These are phyloP conservation scores for Paecilomyces sp. DNA, from an alignment of 2,329 filamentous ascomycete species.

Conservation along the genomic window DNA sequence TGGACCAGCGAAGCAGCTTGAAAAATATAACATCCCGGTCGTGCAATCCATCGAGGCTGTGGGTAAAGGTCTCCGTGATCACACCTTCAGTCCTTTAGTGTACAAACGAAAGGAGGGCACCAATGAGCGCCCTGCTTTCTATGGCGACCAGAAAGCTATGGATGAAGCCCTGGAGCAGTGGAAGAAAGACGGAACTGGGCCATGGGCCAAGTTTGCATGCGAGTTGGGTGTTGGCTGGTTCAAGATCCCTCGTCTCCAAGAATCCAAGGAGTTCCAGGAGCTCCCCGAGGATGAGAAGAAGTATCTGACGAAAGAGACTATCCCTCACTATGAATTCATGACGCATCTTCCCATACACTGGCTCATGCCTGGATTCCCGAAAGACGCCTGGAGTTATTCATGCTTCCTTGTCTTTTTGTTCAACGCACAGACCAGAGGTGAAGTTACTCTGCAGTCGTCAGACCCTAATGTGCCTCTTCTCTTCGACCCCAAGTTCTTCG, in stretches of 20 bases:
- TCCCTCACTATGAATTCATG: conserved; percentile 53
- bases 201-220: conserved; percentile 24
- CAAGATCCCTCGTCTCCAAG: conserved; percentile 34
- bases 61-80: conserved; percentile 41
- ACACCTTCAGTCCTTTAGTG: conserved; percentile 23
- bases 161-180: conserved; percentile 43
- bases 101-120: conserved; percentile 35
- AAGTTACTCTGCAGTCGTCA: conserved; percentile 46
- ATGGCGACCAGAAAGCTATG: conserved; percentile 35
- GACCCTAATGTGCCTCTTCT: conserved; percentile 45
- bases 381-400: conserved; percentile 34
- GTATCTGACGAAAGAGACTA: conserved; percentile 41
- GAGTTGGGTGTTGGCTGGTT: conserved; percentile 30
- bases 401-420: conserved; percentile 43
- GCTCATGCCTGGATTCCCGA: conserved; percentile 30
- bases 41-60: conserved; percentile 34
- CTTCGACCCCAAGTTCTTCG: conserved; percentile 49
- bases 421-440: conserved; percentile 49
- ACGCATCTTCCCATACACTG: conserved; percentile 41
- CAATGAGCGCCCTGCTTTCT: conserved; percentile 42
- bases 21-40: conserved; percentile 34
- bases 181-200: conserved; percentile 34
- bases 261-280: conserved; percentile 43
- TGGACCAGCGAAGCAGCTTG: conserved; percentile 36
- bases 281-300: conserved; percentile 39